Conservation (phyloP, 306 rosid genomes). For the Dalbergia cultrata region DNA sequence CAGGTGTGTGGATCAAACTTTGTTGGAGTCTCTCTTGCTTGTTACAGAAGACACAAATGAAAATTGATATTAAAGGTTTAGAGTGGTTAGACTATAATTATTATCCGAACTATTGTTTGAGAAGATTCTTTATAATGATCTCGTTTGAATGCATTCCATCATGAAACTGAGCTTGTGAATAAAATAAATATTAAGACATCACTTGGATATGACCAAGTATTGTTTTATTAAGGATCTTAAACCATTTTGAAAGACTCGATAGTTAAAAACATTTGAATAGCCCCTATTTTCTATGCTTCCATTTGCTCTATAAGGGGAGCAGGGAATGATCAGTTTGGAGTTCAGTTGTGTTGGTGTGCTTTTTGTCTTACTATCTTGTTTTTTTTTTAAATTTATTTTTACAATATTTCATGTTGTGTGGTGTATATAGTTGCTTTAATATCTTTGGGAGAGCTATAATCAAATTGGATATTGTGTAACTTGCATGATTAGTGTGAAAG, state of each 20-base stretch:
- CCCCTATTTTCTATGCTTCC: too few relatives aligned
- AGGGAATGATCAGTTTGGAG: neutral
- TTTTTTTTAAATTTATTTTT: neutral
- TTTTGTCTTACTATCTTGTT: neutral
- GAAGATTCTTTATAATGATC: too few relatives aligned
- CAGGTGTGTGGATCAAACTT: slow-evolving; percentile 88
- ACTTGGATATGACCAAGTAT: too few relatives aligned
- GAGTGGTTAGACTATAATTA: too few relatives aligned
- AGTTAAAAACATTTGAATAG: too few relatives aligned
- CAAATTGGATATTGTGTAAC: neutral
- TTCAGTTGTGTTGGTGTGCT: slow-evolving; percentile 24
- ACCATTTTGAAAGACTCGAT: too few relatives aligned
- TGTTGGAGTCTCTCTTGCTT: slow-evolving; percentile 21
- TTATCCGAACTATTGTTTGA: too few relatives aligned
- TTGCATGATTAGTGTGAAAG: neutral
- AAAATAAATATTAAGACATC: too few relatives aligned
- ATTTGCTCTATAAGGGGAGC: too few relatives aligned
- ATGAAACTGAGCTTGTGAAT: too few relatives aligned
- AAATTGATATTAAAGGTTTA: neutral
- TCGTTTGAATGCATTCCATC: too few relatives aligned
- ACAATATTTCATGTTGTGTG: neutral
- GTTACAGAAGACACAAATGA: neutral
- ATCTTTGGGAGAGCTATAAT: neutral
- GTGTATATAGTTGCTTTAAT: neutral
- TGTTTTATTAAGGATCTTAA: too few relatives aligned